Base-by-base conservation (phyloP, 2,329 filamentous ascomycete genomes). In the Aspergillus phoenicis region DNA sequence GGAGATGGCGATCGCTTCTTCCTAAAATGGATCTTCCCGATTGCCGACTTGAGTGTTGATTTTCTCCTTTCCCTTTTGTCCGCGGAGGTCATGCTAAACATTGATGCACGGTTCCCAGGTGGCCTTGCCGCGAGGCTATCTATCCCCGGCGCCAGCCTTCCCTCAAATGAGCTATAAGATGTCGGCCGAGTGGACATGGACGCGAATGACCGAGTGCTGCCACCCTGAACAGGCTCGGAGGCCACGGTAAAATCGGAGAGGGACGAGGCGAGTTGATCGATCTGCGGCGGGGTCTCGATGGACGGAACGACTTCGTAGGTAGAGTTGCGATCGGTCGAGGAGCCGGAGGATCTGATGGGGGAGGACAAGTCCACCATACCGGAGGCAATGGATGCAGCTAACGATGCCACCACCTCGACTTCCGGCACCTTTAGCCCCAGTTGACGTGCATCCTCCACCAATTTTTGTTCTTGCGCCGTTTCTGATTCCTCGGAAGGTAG, bases 141-240 rank as follows among this genome's bases (percentile, higher is more conserved):
- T 17, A 61, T 52, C 24, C 66, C 67, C 4, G 57, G 63, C 0
- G 64, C 59, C 5, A 65, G 45, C 17, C 66, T 72, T 33, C 71
- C 74, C 55, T 78, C 75, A 47, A 62, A 73, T 3, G 75, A 77
- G 60, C 73, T 75, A 57, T 70, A 77, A 4, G 75, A 77, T 5
- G 76, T 77, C 8, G 75, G 77, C 17, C 75, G 73, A 7, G 76
- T 78, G 5, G 76, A 78, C 5, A 73, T 64, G 6, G 77, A 78
- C 22, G 71, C 70, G 26, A 76, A 65, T 41, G 77, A 79, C 41
- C 75, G 75, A 24, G 71, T 68, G 63, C 76, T 78, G 4, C 71
- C 68, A 3, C 69, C 66, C 60, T 75, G 70, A 22, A 63, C 59
- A 26, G 65, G 68, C 45, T 70, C 66, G 36, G 72, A 73, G 38